phyloP scores from a whole-genome alignment of 2,329 filamentous ascomycete genomes.

The Thyridium curvatum region DNA sequence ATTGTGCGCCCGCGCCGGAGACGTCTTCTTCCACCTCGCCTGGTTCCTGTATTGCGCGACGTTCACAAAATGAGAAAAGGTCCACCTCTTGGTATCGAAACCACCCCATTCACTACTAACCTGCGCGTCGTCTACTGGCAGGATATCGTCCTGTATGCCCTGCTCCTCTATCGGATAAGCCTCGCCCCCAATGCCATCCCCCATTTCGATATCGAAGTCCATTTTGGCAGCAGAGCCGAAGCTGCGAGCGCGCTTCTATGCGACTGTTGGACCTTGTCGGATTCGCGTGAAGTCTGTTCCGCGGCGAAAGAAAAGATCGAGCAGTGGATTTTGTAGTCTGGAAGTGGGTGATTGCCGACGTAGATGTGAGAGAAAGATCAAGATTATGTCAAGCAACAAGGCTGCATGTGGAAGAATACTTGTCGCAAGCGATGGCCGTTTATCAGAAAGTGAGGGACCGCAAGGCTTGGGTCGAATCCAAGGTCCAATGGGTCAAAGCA shows the following conservation, averaged over 20 bases:
- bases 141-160: constrained; percentile 21
- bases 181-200: constrained; percentile 38
- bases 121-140: constrained; percentile 15
- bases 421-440: too few relatives aligned
- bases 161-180: background rate
- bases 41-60: constrained; percentile 28
- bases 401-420: too few relatives aligned
- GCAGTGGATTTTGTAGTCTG: background rate
- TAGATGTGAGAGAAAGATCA: too few relatives aligned
- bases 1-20: constrained; percentile 11
- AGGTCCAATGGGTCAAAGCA: too few relatives aligned
- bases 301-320: too few relatives aligned
- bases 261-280: background rate
- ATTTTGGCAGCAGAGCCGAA: constrained; percentile 29
- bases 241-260: background rate
- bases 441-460: too few relatives aligned
- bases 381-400: too few relatives aligned
- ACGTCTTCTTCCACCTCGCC: constrained; percentile 30
- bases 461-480: too few relatives aligned
- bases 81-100: constrained; percentile 17
- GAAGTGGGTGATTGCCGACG: background rate
- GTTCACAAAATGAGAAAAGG: too few relatives aligned
- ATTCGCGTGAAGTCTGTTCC: too few relatives aligned
- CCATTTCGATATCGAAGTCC: constrained; percentile 70
- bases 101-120: constrained; percentile 16